phyloP scores from a whole-genome alignment of 2,329 filamentous ascomycete genomes.

The Scedosporium aurantiacum region DNA sequence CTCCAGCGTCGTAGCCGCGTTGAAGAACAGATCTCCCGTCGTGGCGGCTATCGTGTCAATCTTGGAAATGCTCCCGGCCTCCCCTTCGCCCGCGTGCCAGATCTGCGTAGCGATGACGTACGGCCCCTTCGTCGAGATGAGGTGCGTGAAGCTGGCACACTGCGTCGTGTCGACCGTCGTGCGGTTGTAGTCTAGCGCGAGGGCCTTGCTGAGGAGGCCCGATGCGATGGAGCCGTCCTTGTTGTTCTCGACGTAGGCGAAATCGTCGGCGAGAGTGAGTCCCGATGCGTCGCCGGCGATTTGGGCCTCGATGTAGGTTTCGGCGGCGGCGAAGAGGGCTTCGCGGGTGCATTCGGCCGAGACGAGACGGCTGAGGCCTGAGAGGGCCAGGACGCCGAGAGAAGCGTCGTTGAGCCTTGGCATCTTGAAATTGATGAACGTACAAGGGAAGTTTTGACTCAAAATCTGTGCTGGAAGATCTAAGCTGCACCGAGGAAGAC shows the following conservation, averaged over 20 bases:
- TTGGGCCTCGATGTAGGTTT: slow-evolving; percentile 6
- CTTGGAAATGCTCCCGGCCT: neutral
- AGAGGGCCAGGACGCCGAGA: neutral
- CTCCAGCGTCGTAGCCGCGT: slow-evolving; percentile 1
- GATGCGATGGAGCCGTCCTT: neutral
- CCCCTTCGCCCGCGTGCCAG: slow-evolving; percentile 1
- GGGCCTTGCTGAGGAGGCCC: slow-evolving; percentile 1
- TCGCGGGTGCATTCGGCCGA: slow-evolving; percentile 4
- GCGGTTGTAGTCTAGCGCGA: slow-evolving; percentile 4
- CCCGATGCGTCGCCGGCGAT: neutral
- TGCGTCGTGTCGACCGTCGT: slow-evolving; percentile 5
- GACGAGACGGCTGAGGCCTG: neutral
- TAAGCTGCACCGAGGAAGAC: neutral
- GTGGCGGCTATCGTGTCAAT: slow-evolving; percentile 5
- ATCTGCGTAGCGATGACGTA: slow-evolving; percentile 6
- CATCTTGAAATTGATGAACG: neutral
- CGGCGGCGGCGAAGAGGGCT: slow-evolving; percentile 5
- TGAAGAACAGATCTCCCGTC: slow-evolving; percentile 6
- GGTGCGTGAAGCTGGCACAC: slow-evolving; percentile 6
- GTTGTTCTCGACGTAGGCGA: slow-evolving; percentile 3
- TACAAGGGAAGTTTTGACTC: neutral
- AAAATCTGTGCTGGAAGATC: neutral
- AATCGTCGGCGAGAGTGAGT: neutral
- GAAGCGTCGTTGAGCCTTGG: neutral
- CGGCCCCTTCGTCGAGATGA: slow-evolving; percentile 2